These are phyloP conservation scores for Daldinia sp. DNA, from an alignment of 2,329 filamentous ascomycete species.

Conservation along the genomic window DNA sequence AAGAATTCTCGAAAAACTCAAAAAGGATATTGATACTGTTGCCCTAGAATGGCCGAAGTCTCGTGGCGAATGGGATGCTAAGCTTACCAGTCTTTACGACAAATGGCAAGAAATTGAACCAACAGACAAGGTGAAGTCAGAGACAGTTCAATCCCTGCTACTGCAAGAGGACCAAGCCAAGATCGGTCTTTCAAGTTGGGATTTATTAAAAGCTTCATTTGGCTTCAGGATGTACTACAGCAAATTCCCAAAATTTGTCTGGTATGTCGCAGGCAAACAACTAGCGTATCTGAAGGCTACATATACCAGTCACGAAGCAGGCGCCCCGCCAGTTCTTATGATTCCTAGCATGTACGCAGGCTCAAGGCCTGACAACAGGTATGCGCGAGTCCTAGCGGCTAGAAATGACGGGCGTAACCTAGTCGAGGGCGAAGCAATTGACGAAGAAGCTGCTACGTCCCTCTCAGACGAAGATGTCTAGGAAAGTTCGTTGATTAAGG, in stretches of 20 bases:
- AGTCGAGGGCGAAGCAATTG: slow-evolving; percentile 28
- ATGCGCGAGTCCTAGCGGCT: slow-evolving; percentile 43
- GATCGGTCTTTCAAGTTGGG: slow-evolving; percentile 57
- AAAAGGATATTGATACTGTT: slow-evolving; percentile 51
- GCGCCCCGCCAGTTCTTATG: slow-evolving; percentile 50
- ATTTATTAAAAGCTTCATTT: slow-evolving; percentile 63
- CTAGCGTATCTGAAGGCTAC: slow-evolving; percentile 61
- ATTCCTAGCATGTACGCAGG: slow-evolving; percentile 51
- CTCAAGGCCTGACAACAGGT: slow-evolving; percentile 46
- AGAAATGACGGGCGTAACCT: slow-evolving; percentile 36
- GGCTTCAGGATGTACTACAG: slow-evolving; percentile 58
- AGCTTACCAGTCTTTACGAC: slow-evolving; percentile 54
- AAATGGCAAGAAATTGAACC: slow-evolving; percentile 60
- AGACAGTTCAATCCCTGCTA: slow-evolving; percentile 51
- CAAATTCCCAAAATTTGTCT: slow-evolving; percentile 53
- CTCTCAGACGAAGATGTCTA: slow-evolving; percentile 41
- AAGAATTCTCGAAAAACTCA: slow-evolving; percentile 53
- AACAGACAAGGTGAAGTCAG: slow-evolving; percentile 44
- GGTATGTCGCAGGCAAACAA: slow-evolving; percentile 63
- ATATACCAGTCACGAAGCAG: slow-evolving; percentile 37
- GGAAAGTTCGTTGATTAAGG: slow-evolving; percentile 18
- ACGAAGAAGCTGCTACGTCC: slow-evolving; percentile 33
- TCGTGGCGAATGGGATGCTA: slow-evolving; percentile 40
- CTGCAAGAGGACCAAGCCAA: slow-evolving; percentile 46
- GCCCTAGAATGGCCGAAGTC: slow-evolving; percentile 51